Conservation (phyloP, 1,139 yeast species). For the Kodamaea alishanica region DNA sequence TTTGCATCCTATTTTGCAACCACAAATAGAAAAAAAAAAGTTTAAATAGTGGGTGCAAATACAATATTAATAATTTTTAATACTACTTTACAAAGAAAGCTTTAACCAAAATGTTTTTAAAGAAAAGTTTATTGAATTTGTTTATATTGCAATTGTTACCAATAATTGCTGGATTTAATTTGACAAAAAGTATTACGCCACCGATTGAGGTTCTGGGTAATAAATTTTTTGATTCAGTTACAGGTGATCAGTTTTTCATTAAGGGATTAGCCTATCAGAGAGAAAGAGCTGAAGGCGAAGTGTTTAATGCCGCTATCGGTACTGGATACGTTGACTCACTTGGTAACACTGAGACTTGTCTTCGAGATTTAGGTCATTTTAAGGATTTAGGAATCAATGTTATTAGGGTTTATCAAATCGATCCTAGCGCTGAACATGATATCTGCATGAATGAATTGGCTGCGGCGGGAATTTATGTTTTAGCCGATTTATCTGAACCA, state of each 20-base stretch:
- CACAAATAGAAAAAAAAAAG: no score
- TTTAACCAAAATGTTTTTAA: no score
- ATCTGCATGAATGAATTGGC: conserved; percentile 52
- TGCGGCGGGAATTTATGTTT: conserved; percentile 52
- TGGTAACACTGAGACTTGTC: conserved; percentile 44
- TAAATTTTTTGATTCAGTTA: conserved; percentile 42
- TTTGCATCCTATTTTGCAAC: no score
- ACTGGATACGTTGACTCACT: conserved; percentile 51
- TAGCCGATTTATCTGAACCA: conserved; percentile 56
- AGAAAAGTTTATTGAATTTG: no score
- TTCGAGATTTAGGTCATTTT: conserved; percentile 49
- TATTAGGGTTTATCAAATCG: conserved; percentile 53
- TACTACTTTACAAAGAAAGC: no score
- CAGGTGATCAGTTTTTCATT: conserved; percentile 50
- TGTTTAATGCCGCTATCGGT: conserved; percentile 18
- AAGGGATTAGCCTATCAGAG: conserved; percentile 62
- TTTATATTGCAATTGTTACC: no score
- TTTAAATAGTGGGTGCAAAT: no score
- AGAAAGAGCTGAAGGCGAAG: conserved; percentile 31
- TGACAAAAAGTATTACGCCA: conserved; percentile 1
- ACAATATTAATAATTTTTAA: no score
- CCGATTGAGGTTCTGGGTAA: conserved; percentile 40
- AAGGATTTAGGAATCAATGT: conserved; percentile 49
- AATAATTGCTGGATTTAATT: not conserved
- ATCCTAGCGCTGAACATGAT: conserved; percentile 50